A percentile compares a stretch with the other conserved stretches of the same genome.
Conservation (phyloP, 2,329 filamentous ascomycete species). For the Ophiosphaerella narmari region DNA sequence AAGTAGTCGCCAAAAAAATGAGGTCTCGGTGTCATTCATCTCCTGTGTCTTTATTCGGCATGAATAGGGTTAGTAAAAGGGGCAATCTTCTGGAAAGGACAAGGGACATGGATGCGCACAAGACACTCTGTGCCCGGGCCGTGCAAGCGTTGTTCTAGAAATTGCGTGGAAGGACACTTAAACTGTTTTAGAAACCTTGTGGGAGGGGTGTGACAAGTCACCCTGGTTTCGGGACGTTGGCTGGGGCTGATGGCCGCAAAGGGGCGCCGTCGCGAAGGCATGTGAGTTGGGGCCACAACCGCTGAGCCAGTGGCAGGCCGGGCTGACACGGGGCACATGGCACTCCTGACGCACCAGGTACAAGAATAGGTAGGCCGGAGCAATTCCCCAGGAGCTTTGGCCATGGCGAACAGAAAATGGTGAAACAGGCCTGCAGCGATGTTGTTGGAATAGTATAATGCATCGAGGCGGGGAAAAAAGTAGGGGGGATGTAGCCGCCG, state of each 20-base stretch:
- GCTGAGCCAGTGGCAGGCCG: conserved; percentile 29
- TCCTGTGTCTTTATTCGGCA: conserved; percentile 20
- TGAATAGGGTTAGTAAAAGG: conserved; percentile 31
- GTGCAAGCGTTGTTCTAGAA: conserved; percentile 39
- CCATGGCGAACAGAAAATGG: conserved; percentile 24
- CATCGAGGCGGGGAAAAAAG: conserved; percentile 2
- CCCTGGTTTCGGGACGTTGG: conserved; percentile 34
- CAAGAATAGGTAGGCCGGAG: conserved; percentile 35
- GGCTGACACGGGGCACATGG: conserved; percentile 28
- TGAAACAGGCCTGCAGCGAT: conserved; percentile 41
- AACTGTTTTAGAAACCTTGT: conserved; percentile 27
- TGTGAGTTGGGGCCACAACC: conserved; percentile 36
- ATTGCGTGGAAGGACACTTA: conserved; percentile 43
- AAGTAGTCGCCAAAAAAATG: conserved; percentile 16
- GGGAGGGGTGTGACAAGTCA: conserved; percentile 33
- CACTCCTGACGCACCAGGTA: conserved; percentile 35
- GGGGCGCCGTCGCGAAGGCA: conserved; percentile 14
- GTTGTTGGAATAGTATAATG: conserved; percentile 12
- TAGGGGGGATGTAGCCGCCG: background rate
- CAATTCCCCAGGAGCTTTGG: conserved; percentile 23
- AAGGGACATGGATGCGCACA: conserved; percentile 28
- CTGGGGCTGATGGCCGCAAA: conserved; percentile 25
- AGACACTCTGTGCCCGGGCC: conserved; percentile 27
- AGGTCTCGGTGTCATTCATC: conserved; percentile 20
- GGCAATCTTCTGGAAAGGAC: conserved; percentile 46